These are phyloP conservation scores for Trypanosoma grayi DNA, from an alignment of 208 protist genomes.

Conservation along the genomic window DNA sequence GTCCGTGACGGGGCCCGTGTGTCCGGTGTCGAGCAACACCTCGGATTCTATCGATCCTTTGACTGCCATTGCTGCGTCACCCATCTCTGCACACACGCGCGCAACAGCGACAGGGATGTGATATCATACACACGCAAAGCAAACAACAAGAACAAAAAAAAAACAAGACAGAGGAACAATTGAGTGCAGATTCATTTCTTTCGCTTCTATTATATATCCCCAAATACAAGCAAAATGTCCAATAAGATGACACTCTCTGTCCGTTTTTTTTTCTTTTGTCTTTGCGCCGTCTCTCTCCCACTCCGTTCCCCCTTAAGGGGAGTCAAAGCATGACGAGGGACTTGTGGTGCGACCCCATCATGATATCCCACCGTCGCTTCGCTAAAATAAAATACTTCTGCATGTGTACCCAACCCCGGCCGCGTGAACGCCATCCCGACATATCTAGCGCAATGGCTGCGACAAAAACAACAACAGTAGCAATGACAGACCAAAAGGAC, in stretches of 20 bases:
- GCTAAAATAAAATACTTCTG: slow-evolving; percentile 83
- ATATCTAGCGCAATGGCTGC: slow-evolving; percentile 40
- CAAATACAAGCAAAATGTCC: slow-evolving; percentile 12
- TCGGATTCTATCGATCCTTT: slow-evolving; percentile 25
- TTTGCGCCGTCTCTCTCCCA: background rate
- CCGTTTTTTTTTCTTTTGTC: background rate
- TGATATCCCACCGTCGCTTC: slow-evolving; percentile 58
- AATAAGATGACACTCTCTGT: no score
- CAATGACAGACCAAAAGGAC: slow-evolving; percentile 74
- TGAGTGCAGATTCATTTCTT: no score
- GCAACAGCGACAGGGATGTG: no score
- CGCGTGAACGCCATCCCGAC: slow-evolving; percentile 32
- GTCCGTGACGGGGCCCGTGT: slow-evolving; percentile 59
- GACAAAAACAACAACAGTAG: slow-evolving; percentile 41
- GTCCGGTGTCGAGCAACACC: slow-evolving; percentile 61
- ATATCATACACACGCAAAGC: no score
- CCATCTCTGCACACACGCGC: no score
- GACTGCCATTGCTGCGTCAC: no score
- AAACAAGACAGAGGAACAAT: no score
- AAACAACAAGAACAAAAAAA: no score
- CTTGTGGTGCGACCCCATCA: slow-evolving; percentile 55
- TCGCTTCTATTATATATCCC: background rate
- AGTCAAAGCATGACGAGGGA: slow-evolving; percentile 40
- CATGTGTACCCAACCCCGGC: slow-evolving; percentile 71
- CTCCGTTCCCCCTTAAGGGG: background rate